Base-by-base conservation (phyloP, 495 filamentous ascomycete genomes). In the Aspergillus baeticus region DNA sequence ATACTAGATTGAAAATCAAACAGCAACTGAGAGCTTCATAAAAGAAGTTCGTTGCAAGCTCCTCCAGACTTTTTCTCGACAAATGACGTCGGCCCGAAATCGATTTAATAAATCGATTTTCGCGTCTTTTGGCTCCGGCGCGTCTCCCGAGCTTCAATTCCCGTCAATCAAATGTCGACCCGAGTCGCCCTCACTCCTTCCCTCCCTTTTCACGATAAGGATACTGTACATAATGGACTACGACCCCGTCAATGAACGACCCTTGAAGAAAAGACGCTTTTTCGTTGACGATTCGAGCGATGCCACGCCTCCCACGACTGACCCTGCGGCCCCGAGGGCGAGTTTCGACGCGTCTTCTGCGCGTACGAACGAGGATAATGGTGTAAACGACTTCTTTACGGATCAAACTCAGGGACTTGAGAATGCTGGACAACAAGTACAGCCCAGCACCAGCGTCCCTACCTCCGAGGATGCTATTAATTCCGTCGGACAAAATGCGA, bases 191-290 rank as follows among this genome's bases (percentile, higher is more conserved):
- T 39, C n/a, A 23, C 14, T 31, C 31, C 13, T 35, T 33, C 14
- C 44, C 21, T 14, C 3, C 35, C 23, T 4, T 23, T 45, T 11
- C 3, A 29, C 6, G 22, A 35, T 21, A 34, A 10, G 29, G 26
- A 31, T 5, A 10, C 35, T 13, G 18, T 53, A 33, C 41, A 70
- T 26, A 2, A 89, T 89, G 87, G 79, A 72, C 58, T 75, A 74
- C 56, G 63, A 74, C 55, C 74, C 82, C 33, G 69, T 77, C 3
- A 77, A 83, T 49, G 82, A 85, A 42, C 81, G 84, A 18, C 91
- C 90, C 4, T 71, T 70, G 36, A 96, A 96, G 77, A 92, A 87
- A 70, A 79, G 87, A 52, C 86, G 92, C 22, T 95, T 95, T 70
- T 92, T 95, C 64, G 75, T 77, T 3, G 88, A 94, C 13, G 70